Evolutionary conservation across 257 asterid species (phyloP).

Genomic region (Perilla frutescens): DNA sequence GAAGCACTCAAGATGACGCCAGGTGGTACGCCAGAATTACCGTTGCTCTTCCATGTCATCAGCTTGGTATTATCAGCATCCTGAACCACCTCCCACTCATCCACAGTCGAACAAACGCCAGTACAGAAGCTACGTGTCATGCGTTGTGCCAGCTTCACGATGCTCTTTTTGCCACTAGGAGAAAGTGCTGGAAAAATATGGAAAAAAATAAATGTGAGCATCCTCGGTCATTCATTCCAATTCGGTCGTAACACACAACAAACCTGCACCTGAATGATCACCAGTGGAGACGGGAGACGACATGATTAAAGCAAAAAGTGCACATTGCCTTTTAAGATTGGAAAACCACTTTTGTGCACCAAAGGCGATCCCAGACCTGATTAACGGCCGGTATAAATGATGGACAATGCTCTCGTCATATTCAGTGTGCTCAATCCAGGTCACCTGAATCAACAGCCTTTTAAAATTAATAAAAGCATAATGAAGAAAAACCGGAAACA

Average conservation of each 20-base stretch:
- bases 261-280: conserved; percentile 58
- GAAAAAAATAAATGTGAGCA: conserved; percentile 24
- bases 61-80: conserved; percentile 54
- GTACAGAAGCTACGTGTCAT: conserved; percentile 73
- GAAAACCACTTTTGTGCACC: conserved; percentile 89
- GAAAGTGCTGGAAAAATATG: conserved; percentile 46
- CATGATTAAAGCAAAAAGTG: conserved; percentile 52
- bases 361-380: conserved; percentile 73
- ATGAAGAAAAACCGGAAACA: not conserved
- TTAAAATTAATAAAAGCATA: not conserved
- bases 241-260: not conserved
- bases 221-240: not conserved
- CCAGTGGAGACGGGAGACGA: conserved; percentile 50
- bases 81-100: conserved; percentile 79
- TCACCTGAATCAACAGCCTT: conserved; percentile 60
- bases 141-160: conserved; percentile 72
- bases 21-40: conserved; percentile 71
- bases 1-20: conserved; percentile 84
- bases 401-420: conserved; percentile 67
- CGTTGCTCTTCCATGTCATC: conserved; percentile 64
- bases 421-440: conserved; percentile 85
- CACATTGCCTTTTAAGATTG: conserved; percentile 69
- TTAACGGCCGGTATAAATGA: conserved; percentile 59
- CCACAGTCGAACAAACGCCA: conserved; percentile 66
- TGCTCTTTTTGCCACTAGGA: conserved; percentile 62